Base-by-base conservation (phyloP, 805 yeast species). In the Lachancea thermotolerans region DNA sequence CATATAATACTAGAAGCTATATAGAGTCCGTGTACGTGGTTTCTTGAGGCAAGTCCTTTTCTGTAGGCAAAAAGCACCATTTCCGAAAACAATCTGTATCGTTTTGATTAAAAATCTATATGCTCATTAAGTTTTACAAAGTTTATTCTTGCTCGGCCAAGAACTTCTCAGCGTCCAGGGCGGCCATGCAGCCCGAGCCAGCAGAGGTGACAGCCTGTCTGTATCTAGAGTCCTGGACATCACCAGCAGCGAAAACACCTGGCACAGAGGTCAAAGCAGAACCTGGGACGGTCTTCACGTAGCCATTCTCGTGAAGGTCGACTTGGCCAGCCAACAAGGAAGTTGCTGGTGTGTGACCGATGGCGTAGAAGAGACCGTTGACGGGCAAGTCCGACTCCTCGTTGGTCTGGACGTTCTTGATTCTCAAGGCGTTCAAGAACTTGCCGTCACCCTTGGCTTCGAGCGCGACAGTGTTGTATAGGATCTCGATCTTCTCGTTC, bases 181-280 rank as follows among this genome's bases (percentile, higher is more conserved):
- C 99, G 59, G 99, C 99, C 97, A 90, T 91, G 77, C 99, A 93
- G 52, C 99, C 99, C 52, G 96, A 78, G 63, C 99, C 99, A n/a
- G 99, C 99, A 66, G 97, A 89, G 35, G 99, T 93, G 64, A 93
- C 88, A 48, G 99, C 99, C 74, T 93, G 99, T 81, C 99, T 87
- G 71, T 91, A 93, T 66, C 78, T 79, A 68, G 87, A 83, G 71
- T 93, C 99, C 71, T 93, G 99, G 47, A 93, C 99, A 64, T 93
- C 99, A 71, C 99, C 99, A 49, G 99, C 99, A 49, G 99, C 99
- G 57, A 85, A 93, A 50, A 93, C 86, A 65, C 97, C 98, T 60
- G 77, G 78, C 48, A 91, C 78, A 11, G 95, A 81, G 39, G 99
- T 93, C 57, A 73, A 69, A 14, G 98, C 72, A 16, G 95, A 73